Conservation (phyloP, 768 basidiomycete genomes). For the Tylopilus plumbeoviolaceoides region DNA sequence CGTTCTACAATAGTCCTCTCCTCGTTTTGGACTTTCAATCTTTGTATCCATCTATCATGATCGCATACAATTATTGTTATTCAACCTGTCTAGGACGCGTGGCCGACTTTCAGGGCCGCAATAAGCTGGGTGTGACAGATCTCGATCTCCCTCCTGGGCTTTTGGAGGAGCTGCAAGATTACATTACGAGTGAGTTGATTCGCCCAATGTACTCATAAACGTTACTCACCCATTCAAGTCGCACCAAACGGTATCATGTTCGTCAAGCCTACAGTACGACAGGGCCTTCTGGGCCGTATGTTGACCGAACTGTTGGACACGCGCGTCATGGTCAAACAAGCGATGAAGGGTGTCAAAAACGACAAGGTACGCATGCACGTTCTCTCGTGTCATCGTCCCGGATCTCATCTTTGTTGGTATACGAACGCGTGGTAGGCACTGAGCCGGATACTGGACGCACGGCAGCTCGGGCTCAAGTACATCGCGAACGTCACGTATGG, state of each 20-base stretch:
- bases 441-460: slow-evolving; percentile 74
- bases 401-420: neutral
- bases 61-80: slow-evolving; percentile 96
- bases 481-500: slow-evolving; percentile 96
- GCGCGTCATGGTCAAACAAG: slow-evolving; percentile 96
- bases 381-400: neutral
- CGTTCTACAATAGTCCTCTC: slow-evolving; percentile 89
- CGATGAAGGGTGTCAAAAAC: slow-evolving; percentile 76
- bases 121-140: slow-evolving; percentile 84
- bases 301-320: slow-evolving; percentile 89
- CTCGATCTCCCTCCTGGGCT: slow-evolving; percentile 64
- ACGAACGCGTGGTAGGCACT: slow-evolving; percentile 50
- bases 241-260: slow-evolving; percentile 96
- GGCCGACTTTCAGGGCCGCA: slow-evolving; percentile 78
- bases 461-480: slow-evolving; percentile 90
- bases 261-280: slow-evolving; percentile 78
- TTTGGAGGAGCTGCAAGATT: slow-evolving; percentile 64
- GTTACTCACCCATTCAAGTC: slow-evolving; percentile 44
- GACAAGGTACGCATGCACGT: slow-evolving; percentile 57
- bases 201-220: neutral
- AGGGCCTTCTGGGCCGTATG: slow-evolving; percentile 88
- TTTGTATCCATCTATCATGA: slow-evolving; percentile 96
- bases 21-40: slow-evolving; percentile 96
- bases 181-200: slow-evolving; percentile 62
- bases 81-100: slow-evolving; percentile 94